Base-by-base conservation (phyloP, 2,329 filamentous ascomycete species). In the Cercospora beticola region DNA sequence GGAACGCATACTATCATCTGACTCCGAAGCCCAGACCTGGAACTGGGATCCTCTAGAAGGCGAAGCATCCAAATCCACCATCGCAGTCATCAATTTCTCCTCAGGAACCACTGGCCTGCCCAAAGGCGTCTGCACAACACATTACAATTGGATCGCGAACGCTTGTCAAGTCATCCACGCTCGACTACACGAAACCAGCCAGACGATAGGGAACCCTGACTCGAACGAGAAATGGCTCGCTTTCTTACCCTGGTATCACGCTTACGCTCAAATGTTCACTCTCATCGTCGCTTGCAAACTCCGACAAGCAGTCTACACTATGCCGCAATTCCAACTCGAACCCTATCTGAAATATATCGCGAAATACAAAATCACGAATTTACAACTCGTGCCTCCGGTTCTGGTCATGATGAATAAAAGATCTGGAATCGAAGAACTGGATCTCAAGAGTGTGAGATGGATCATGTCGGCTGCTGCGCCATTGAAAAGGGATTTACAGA, bases 111-210 rank as follows among this genome's bases (percentile, higher is more conserved):
- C 93, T 0, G 92, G 93, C 5, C 84, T 93, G 5, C 92, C 92
- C 5, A 96, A 96, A 78, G 93, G 93, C 9, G 92, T 95, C 14
- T 89, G 91, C 79, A 90, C 95, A 71, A 88, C 89, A n/a, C 92
- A 96, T 79, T 82, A 84, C 68, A 91, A 92, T 72, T 92, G 92
- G 74, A 86, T 93, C 54, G 85, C 91, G 69, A 94, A 94, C 76
- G 89, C 88, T 26, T 85, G 95, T 70, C 65, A 67, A 30, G 58
- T 67, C 9, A 56, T 67, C 14, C 49, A 67, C 36, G 36, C 61
- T 36, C 52, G 61, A 23, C 65, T 67, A 0, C 59, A 67, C 28
- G 94, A 94, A 76, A 86, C 88, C 72, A 74, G 82, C 14, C 88
- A 91, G 68, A 86, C 88, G 16, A 82, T 85, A n/a, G 81, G 83